Conservation (phyloP, 2,329 filamentous ascomycete genomes). For the Fusarium udum region DNA sequence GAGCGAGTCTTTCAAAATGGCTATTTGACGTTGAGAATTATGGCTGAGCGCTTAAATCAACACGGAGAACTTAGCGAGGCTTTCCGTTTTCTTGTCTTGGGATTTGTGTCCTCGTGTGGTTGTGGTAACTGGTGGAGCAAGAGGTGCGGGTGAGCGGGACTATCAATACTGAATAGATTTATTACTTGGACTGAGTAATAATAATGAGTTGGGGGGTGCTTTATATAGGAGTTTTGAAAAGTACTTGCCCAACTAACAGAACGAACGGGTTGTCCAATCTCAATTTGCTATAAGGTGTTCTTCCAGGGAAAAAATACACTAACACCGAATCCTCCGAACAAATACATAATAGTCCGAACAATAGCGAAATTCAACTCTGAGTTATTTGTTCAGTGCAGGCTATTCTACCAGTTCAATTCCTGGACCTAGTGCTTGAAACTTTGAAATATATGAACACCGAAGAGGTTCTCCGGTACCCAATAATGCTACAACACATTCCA, state of each 20-base stretch:
- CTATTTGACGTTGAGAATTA: background rate
- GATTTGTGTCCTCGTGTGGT: background rate
- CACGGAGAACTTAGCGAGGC: background rate
- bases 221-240: background rate
- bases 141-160: background rate
- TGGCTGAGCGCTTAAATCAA: background rate
- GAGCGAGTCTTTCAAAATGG: background rate
- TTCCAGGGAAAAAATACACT: background rate
- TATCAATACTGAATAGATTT: background rate
- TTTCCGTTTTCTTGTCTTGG: background rate
- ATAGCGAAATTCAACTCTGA: background rate
- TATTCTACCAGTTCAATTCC: background rate
- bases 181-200: background rate
- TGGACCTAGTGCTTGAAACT: too few relatives aligned
- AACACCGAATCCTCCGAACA: background rate
- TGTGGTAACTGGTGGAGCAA: too few relatives aligned
- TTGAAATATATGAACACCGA: background rate
- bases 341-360: background rate
- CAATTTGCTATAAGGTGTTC: background rate
- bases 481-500: background rate
- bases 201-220: background rate
- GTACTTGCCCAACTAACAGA: background rate
- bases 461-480: background rate
- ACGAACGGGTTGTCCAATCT: background rate
- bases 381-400: background rate